Base-by-base conservation (phyloP, 1,139 yeast genomes). In the Nakaseomyces nivariensis region DNA sequence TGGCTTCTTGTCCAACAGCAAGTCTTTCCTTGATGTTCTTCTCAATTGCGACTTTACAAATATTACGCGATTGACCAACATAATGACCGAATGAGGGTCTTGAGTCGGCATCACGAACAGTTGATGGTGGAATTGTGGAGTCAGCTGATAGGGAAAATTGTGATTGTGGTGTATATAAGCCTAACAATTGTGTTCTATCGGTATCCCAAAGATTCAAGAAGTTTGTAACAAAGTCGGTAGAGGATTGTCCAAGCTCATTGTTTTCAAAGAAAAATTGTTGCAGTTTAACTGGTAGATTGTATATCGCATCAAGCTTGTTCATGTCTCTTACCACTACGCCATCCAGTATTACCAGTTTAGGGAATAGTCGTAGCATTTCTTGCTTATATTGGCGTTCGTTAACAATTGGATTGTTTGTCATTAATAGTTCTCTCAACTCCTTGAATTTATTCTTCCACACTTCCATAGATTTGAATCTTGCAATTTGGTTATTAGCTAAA, bases 171-270 rank as follows among this genome's bases (percentile, higher is more conserved):
- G 94, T 89, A 64, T 92, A 92, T 41, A 92, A 71, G 40, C 77
- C 76, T 67, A 84, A 66, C 47, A 92, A 72, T 49, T 83, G 90
- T 11, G 74, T 65, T 54, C 98, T 73, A 63, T 86, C 82, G 5
- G 76, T 62, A 68, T 92, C 99, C 94, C 96, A 92, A 47, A 83
- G 71, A 51, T 82, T 80, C 53, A 85, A 72, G 66, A 77, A 90
- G 58, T 85, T 82, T 22, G 90, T 68, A 7, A 90, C 73, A 66
- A 92, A 94, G 59, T 76, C 80, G 32, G 90, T 82, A 2, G 94
- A 82, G 47, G 87, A 70, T 47, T 73, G 72, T 54, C 83, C 87
- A 41, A 88, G 74, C 41, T 81, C 87, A n/a, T 75, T 76, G 59
- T 81, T 87, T 67, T 85, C 96, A 67, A 89, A 90, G 65, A 90